phyloP scores from a whole-genome alignment of 805 yeast genomes.

The Maudiozyma barnettii region DNA sequence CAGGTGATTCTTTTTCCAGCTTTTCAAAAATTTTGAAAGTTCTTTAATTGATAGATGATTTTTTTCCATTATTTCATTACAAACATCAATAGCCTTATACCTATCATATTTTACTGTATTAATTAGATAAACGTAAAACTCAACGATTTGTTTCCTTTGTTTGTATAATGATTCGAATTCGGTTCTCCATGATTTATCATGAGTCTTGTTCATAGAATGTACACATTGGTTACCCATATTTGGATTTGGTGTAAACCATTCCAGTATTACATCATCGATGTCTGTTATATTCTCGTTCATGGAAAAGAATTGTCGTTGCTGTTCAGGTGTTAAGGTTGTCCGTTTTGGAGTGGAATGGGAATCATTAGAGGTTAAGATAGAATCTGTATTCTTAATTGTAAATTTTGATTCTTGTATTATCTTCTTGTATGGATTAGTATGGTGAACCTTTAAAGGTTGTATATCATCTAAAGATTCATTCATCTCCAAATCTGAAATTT shows the following conservation, averaged over 20 bases:
- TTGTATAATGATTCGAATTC: slow-evolving; percentile 17
- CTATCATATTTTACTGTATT: slow-evolving; percentile 17
- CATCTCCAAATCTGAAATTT: not conserved
- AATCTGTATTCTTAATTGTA: not conserved
- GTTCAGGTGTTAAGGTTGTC: not conserved
- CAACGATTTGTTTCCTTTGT: slow-evolving; percentile 23
- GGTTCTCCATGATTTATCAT: slow-evolving; percentile 23
- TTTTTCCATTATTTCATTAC: slow-evolving; percentile 9
- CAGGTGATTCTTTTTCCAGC: slow-evolving; percentile 17
- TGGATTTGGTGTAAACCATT: slow-evolving; percentile 30
- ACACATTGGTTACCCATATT: slow-evolving; percentile 21
- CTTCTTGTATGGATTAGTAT: not conserved
- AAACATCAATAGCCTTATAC: slow-evolving; percentile 20
- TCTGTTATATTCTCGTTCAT: slow-evolving; percentile 13
- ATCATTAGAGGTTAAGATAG: not conserved
- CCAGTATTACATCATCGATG: slow-evolving; percentile 23
- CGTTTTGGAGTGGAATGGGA: slow-evolving; percentile 3
- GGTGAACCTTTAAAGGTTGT: not conserved
- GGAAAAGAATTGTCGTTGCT: slow-evolving; percentile 6
- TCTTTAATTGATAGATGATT: slow-evolving; percentile 2
- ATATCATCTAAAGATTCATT: not conserved
- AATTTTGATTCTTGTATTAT: slow-evolving; percentile 4
- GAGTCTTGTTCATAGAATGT: slow-evolving; percentile 25
- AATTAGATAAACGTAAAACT: slow-evolving; percentile 24
- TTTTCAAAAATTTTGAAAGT: slow-evolving; percentile 15